Base-by-base conservation (phyloP, 495 filamentous ascomycete species). In the Aspergillus conjunctus region DNA sequence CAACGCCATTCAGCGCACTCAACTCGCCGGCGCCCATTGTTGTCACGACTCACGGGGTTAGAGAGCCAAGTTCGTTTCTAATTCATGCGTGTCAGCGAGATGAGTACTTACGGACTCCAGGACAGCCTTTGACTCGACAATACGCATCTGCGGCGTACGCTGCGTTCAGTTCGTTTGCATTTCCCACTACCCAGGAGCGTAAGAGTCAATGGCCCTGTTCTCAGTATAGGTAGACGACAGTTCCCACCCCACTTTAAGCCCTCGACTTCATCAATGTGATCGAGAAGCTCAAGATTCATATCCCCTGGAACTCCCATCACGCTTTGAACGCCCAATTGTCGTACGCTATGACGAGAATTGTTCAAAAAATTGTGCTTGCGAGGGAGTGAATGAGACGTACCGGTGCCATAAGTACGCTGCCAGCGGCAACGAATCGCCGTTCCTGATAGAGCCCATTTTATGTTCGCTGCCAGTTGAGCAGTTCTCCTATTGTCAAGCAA, bases 131-230 rank as follows among this genome's bases (percentile, higher is more conserved):
- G n/a, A 64, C 51, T 11, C 66, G 32, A 1, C 59, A 52, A 54
- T 68, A 68, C 1, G 56, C 66, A 48, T 68, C 66, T 4, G 66
- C 66, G 1, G 66, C 66, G 44, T 68, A 68, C 0, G 50, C 65
- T 1, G 65, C 62, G 43, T 67, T 65, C 43, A 67, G 58, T 30
- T 67, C 65, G 56, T 67, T 67, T 51, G 56, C 45, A 21, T 58
- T 58, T 21, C 56, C 56, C 11, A 51, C 60, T 60, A 34, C 51
- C 18, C 18, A 41, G 2, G 43, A 39, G 34, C 34, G 34, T 39
- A 39, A 39, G 34, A 39, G 34, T 39, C 34, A 7, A 7, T 39
- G 34, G 34, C 34, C 34, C 34, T 32, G 21, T 15, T 21, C 10
- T 17, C n/a, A 12, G 33, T 54, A 54, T 54, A 39, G 34, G n/a